phyloP scores from a whole-genome alignment of 2,329 filamentous ascomycete genomes.

The Alternaria consortialis region DNA sequence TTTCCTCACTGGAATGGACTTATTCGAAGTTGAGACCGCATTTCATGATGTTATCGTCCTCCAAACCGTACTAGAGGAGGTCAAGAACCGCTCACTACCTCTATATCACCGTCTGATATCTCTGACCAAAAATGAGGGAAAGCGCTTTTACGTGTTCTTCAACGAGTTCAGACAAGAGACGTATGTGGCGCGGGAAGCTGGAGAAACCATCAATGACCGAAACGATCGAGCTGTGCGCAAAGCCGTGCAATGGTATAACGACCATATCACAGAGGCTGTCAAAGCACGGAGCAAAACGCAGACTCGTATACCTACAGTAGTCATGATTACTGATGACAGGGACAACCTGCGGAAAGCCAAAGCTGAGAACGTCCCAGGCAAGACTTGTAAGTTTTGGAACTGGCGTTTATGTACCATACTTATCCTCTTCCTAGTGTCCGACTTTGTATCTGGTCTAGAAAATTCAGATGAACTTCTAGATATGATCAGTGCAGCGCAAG shows the following conservation, averaged over 20 bases:
- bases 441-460: conserved; percentile 85
- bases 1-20: conserved; percentile 92
- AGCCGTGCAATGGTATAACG: conserved; percentile 88
- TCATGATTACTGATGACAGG: conserved; percentile 94
- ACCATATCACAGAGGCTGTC: conserved; percentile 74
- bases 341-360: conserved; percentile 86
- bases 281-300: conserved; percentile 62
- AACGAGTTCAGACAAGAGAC: conserved; percentile 97
- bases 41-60: conserved; percentile 98
- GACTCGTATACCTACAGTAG: conserved; percentile 73
- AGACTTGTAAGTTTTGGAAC: conserved; percentile 56
- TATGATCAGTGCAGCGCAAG: conserved; percentile 86
- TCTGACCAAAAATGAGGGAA: conserved; percentile 93
- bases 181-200: conserved; percentile 75
- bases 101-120: conserved; percentile 93
- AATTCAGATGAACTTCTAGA: conserved; percentile 87
- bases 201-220: conserved; percentile 93
- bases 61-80: conserved; percentile 94
- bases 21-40: conserved; percentile 89
- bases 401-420: conserved; percentile 6
- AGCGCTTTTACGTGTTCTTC: conserved; percentile 98
- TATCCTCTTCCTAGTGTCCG: conserved; percentile 51
- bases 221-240: conserved; percentile 91
- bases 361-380: conserved; percentile 74
- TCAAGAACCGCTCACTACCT: conserved; percentile 90